Base-by-base conservation (phyloP, 306 rosid genomes). In the Castanopsis chinensis region DNA sequence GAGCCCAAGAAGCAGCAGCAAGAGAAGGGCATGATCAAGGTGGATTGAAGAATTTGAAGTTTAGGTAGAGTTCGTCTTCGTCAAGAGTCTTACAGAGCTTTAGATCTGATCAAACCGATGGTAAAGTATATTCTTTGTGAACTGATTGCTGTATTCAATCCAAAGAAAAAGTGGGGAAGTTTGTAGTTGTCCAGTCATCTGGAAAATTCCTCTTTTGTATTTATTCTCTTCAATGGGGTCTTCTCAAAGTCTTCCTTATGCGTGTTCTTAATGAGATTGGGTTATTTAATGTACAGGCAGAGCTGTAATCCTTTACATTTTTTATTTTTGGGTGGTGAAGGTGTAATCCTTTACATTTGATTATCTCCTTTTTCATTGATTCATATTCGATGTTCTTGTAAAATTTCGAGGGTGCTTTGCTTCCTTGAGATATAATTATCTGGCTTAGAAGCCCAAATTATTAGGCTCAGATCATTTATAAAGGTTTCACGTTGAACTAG, bases 1-100 rank as follows among this genome's bases (percentile, higher is more conserved):
- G 96, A 91, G 75, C 92, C 92, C 74, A 14, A 23, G 54, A 89
- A 94, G 91, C 90, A 81, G 67, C 73, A 72, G 58, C 74, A 61
- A 15, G 86, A 82, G 28, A 65, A 73, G 43, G 69, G 43, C 64
- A 13, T 25, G 63, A 76, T 75, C 33, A 83, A 86, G 61, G 13
- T 78, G 58, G 87, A 78, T 19, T 83, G 73, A 77, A 72, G 28
- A 73, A 21, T 9, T 67, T 1, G 3, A 35, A 35, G 51, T 33
- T 30, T 3, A 18, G 78, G 37, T 72, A 35, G 81, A 55, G 37
- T 33, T 53, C 18, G 53, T 52, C 41, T 33, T 53, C 18, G 53
- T 52, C 41, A 58, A 37, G 70, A 51, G 12, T 30, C 49, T 27
- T 2, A 14, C 2, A 13, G 49, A 28, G 79, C 68, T 60, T 60